Evolutionary conservation across 2,329 filamentous ascomycete genomes (phyloP), one percentile per base, ranked within the genome.

Genomic region (Berkeleyomyces basicola): DNA sequence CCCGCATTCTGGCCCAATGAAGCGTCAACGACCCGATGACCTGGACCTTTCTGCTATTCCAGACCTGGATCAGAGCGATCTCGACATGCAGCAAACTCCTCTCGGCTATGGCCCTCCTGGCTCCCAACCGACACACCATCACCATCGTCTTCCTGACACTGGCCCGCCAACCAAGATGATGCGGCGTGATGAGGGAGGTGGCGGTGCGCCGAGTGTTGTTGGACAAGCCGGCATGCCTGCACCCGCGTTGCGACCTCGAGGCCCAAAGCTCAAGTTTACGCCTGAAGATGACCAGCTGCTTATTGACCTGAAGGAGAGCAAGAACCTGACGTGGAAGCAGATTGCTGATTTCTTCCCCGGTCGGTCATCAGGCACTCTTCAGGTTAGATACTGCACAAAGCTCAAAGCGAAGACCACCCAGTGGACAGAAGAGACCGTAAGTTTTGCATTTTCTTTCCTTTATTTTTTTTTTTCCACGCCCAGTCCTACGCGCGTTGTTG

Each of bases 261-360:
- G 89, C 2, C 90, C 90, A 5, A 96, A 96, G 75, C 79, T 95
- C 68, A 96, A 96, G 74, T 96, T 96, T 71, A 96, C 90, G 0
- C 84, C 88, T 7, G 90, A 95, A 72, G 91, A 96, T 71, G 91
- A 96, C 72, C 85, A 88, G 67, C 76, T 95, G 58, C 78, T 96
- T 61, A 85, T 96, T 63, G 88, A 95, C 70, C 77, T 96, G 66
- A 96, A 96, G 73, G 91, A 96, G 74, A 91, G 93, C 70, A 95
- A 93, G 73, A 91, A 89, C 70, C 78, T 96, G 71, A 95, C 91
- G 3, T 96, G 91, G 91, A 96, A 95, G 75, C 91, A 96, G 77
- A 96, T 96, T 70, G 89, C 90, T 63, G 91, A 96, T 70, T 96
- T 96, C 74, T 96, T 96, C 68, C 91, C 91, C 0, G 91, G 90